These are phyloP conservation scores for Mediolabrus comicus DNA, from an alignment of 108 stramenopile species.

Conservation along the genomic window DNA sequence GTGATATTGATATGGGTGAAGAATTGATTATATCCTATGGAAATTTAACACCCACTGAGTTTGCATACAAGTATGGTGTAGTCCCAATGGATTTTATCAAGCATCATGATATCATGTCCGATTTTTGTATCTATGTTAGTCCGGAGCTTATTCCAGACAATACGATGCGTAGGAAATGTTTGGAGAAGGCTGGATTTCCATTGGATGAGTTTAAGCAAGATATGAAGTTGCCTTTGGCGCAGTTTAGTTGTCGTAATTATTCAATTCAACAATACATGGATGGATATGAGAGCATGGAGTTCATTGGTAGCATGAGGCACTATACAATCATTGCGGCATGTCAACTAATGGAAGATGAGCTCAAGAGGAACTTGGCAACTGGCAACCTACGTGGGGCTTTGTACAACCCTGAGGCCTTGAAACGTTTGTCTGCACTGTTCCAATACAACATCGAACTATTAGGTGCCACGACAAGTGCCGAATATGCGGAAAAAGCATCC, in stretches of 20 bases:
- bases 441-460: neutral
- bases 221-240: neutral
- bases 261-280: neutral
- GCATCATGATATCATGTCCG: constrained; percentile 1
- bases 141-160: neutral
- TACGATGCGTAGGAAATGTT: neutral
- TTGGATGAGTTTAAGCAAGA: neutral
- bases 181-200: neutral
- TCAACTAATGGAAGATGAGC: neutral
- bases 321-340: neutral
- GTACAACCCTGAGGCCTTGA: neutral
- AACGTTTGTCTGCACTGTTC: neutral
- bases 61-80: constrained; percentile 2
- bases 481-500: neutral
- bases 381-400: neutral
- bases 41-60: neutral
- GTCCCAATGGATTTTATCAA: constrained; percentile 4
- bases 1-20: constrained; percentile 5
- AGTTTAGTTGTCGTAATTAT: neutral
- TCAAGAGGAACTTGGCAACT: neutral
- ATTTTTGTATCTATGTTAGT: neutral
- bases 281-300: neutral
- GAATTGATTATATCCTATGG: constrained; percentile 13
- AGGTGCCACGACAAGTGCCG: neutral
- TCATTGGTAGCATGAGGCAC: neutral